These are phyloP conservation scores for Magnaporthales sp. DNA, from an alignment of 2,329 filamentous ascomycete species.

Conservation along the genomic window DNA sequence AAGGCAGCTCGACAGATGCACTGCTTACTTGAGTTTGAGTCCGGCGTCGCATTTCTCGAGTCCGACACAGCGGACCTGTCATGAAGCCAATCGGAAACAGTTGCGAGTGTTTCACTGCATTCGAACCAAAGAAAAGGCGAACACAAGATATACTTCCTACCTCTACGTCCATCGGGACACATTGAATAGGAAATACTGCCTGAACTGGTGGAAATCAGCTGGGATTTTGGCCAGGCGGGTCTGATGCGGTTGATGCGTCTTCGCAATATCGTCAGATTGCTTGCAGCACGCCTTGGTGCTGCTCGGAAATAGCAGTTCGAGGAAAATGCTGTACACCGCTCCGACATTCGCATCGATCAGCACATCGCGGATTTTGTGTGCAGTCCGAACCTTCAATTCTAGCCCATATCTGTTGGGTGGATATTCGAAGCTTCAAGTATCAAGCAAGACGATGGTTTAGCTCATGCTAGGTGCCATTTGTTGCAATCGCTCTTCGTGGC, in stretches of 20 bases:
- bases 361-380: neutral
- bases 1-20: neutral
- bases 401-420: neutral
- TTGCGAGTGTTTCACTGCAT: neutral
- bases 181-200: neutral
- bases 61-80: neutral
- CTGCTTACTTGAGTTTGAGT: neutral
- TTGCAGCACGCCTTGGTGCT: neutral
- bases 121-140: neutral
- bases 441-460: neutral
- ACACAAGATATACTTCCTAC: neutral
- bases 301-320: neutral
- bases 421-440: neutral
- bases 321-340: neutral
- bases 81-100: neutral
- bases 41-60: neutral
- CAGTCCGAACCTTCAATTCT: neutral
- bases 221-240: neutral
- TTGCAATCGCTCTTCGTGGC: no score
- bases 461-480: no score
- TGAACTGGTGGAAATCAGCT: neutral
- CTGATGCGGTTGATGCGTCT: neutral
- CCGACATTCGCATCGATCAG: neutral
- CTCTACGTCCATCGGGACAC: neutral
- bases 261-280: neutral